A percentile compares a stretch with the other conserved stretches of the same genome.
These are phyloP conservation scores for Suillus luteus DNA, from an alignment of 768 basidiomycete genomes.

Conservation along the genomic window DNA sequence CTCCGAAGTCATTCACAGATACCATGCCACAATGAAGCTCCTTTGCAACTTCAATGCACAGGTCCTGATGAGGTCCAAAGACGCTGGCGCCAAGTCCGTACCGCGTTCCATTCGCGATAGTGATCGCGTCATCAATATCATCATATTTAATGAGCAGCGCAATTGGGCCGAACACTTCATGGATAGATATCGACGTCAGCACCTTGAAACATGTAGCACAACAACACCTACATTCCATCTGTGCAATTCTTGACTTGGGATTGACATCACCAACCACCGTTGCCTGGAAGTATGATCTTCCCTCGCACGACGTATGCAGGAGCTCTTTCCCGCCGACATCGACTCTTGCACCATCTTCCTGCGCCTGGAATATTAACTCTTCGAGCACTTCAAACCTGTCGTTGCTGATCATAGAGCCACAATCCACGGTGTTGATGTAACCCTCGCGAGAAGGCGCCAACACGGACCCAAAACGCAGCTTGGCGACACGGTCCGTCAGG, in stretches of 20 bases:
- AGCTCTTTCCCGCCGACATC: conserved; percentile 66
- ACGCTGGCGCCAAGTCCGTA: conserved; percentile 95
- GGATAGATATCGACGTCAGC: conserved; percentile 13
- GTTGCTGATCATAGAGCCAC: conserved; percentile 83
- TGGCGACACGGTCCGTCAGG: conserved; percentile 61
- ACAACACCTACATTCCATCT: conserved; percentile 66
- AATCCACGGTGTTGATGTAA: conserved; percentile 74
- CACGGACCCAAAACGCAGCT: conserved; percentile 79
- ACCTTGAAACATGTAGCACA: conserved; percentile 6
- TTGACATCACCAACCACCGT: conserved; percentile 84
- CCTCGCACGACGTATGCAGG: conserved; percentile 62
- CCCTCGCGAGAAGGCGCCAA: conserved; percentile 67
- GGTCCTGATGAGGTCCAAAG: conserved; percentile 82
- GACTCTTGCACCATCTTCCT: conserved; percentile 63
- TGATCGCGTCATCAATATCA: conserved; percentile 80
- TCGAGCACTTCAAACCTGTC: conserved; percentile 73
- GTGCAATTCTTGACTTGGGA: conserved; percentile 72
- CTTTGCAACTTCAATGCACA: conserved; percentile 80
- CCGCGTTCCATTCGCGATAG: conserved; percentile 83
- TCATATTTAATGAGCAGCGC: conserved; percentile 86
- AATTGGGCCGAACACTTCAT: conserved; percentile 88
- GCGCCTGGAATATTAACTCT: conserved; percentile 67
- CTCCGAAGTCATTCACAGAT: conserved; percentile 91
- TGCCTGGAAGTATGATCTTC: conserved; percentile 83
- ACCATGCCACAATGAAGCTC: conserved; percentile 95